A percentile compares a stretch with the other conserved stretches of the same genome.
Evolutionary conservation across 2,329 filamentous ascomycete species (phyloP).

Genomic region (Xylaria hypoxylon): DNA sequence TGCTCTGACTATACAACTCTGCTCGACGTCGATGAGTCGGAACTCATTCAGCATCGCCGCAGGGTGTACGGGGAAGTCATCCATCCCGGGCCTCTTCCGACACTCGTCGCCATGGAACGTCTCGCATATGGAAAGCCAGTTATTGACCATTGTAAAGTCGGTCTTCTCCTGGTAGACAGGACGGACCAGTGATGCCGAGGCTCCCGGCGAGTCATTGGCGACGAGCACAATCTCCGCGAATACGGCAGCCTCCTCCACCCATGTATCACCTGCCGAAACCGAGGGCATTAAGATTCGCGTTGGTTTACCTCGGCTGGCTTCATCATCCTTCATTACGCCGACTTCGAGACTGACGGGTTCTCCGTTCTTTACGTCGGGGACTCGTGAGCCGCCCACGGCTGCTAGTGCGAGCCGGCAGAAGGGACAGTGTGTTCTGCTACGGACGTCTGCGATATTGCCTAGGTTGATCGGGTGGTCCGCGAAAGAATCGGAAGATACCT

Average conservation of each 20-base stretch:
- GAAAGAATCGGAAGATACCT: conserved; percentile 17
- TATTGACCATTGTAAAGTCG: conserved; percentile 14
- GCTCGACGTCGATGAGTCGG: conserved; percentile 24
- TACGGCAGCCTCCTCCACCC: conserved; percentile 10
- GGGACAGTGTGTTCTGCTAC: conserved; percentile 20
- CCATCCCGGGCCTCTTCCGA: conserved; percentile 19
- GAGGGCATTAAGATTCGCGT: conserved; percentile 24
- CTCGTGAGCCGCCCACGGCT: conserved; percentile 16
- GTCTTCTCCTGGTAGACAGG: conserved; percentile 7
- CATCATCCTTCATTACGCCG: conserved; percentile 13
- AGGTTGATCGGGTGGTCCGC: conserved; percentile 13
- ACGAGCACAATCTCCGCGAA: conserved; percentile 21
- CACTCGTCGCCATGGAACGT: conserved; percentile 17
- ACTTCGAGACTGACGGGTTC: conserved; percentile 20
- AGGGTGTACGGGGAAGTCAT: conserved; percentile 24
- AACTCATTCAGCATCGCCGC: conserved; percentile 11
- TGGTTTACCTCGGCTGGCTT: not conserved
- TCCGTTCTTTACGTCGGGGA: conserved; percentile 19
- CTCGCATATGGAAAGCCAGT: conserved; percentile 23
- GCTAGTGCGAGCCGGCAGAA: conserved; percentile 26
- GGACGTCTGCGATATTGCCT: conserved; percentile 23
- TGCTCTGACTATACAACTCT: conserved; percentile 12
- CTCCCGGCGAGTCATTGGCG: conserved; percentile 14
- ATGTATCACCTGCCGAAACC: conserved; percentile 1
- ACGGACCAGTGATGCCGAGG: conserved; percentile 1